Evolutionary conservation across 331 rosid genomes (phyloP).

Genomic region (Malus hybrid): DNA sequence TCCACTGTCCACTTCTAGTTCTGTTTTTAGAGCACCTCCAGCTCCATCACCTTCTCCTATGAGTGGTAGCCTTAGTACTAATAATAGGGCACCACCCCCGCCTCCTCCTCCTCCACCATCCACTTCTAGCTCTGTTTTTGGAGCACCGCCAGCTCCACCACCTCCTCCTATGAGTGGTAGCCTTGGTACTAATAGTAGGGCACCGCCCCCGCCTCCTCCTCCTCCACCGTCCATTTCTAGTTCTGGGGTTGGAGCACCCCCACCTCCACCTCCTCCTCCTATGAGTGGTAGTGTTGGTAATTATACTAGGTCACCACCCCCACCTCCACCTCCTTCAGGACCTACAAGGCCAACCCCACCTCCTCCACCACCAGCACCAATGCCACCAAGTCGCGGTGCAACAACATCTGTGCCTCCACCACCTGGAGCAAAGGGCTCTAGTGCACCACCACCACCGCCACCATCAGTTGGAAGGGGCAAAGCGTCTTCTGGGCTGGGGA

Average conservation of each 20-base stretch:
- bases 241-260: neutral
- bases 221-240: neutral
- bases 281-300: neutral
- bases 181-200: constrained; percentile 2
- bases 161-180: constrained; percentile 22
- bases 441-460: constrained; percentile 64
- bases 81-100: neutral
- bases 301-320: constrained; percentile 23
- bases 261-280: constrained; percentile 36
- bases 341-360: constrained; percentile 17
- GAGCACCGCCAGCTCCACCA: constrained; percentile 23
- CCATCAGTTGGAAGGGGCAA: constrained; percentile 37
- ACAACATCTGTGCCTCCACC: constrained; percentile 47
- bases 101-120: constrained; percentile 11
- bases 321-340: constrained; percentile 39
- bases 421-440: constrained; percentile 35
- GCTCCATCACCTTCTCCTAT: constrained; percentile 31
- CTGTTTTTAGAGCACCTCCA: neutral
- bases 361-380: constrained; percentile 51
- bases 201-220: constrained; percentile 42
- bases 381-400: constrained; percentile 33
- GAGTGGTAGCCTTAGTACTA: neutral
- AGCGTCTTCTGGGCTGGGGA: constrained; percentile 41
- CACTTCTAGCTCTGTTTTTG: neutral
- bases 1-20: neutral